Percentiles rank a stretch among this genome's conserved stretches.
Evolutionary conservation across 208 protist genomes (phyloP).

Genomic region (Chromosphaera perkinsii): DNA sequence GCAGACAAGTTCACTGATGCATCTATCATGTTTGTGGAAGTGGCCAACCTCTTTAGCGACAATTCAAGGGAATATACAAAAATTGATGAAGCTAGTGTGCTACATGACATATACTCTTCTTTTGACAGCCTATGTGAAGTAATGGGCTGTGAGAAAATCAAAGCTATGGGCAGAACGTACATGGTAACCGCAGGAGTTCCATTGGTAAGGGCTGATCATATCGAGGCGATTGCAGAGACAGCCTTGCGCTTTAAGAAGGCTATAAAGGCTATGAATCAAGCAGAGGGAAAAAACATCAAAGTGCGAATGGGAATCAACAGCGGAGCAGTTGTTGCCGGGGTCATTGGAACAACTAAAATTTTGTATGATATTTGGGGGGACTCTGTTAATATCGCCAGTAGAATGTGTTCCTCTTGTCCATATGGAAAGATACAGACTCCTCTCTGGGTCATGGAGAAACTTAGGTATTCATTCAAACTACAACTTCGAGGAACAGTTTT

Average conservation of each 20-base stretch:
- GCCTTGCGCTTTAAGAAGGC: slow-evolving; percentile 6
- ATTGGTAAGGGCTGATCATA: slow-evolving; percentile 13
- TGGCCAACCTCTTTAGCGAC: background rate
- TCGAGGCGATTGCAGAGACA: background rate
- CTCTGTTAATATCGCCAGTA: slow-evolving; percentile 48
- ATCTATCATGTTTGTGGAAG: slow-evolving; percentile 16
- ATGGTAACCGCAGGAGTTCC: slow-evolving; percentile 10
- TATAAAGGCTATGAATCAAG: background rate
- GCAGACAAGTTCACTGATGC: slow-evolving; percentile 2
- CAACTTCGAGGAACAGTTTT: no score
- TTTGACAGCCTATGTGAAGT: slow-evolving; percentile 21
- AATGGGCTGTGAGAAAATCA: slow-evolving; percentile 10
- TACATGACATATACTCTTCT: slow-evolving; percentile 9
- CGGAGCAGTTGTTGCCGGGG: slow-evolving; percentile 50
- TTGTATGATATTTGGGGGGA: slow-evolving; percentile 56
- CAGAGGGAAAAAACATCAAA: slow-evolving; percentile 17
- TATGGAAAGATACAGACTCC: slow-evolving; percentile 9
- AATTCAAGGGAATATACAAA: slow-evolving; percentile 7
- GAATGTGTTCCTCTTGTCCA: slow-evolving; percentile 12
- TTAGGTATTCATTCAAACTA: no score
- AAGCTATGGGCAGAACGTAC: slow-evolving; percentile 20
- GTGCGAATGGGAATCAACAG: slow-evolving; percentile 50
- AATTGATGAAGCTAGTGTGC: slow-evolving; percentile 17
- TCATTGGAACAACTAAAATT: slow-evolving; percentile 47
- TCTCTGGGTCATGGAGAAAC: no score